Evolutionary conservation across 2,329 filamentous ascomycete species (phyloP).

Genomic region (Ceratocystis cacaofunesta): DNA sequence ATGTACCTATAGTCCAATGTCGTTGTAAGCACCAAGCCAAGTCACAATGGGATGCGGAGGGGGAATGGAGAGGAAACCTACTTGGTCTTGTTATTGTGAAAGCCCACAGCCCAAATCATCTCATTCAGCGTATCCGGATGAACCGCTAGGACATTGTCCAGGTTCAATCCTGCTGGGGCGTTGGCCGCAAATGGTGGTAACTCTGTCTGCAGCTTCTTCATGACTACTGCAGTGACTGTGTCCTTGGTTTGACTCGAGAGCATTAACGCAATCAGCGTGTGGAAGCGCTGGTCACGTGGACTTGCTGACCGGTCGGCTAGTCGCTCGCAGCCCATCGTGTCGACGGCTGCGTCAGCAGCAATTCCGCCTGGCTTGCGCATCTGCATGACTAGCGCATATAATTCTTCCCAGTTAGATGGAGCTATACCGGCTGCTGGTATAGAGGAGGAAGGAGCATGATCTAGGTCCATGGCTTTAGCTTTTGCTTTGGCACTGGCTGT

Average conservation of each 20-base stretch:
- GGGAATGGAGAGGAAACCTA: conserved; percentile 27
- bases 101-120: conserved; percentile 72
- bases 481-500: conserved; percentile 27
- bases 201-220: conserved; percentile 62
- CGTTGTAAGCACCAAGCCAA: not conserved
- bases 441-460: not conserved
- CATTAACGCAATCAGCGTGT: conserved; percentile 80
- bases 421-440: conserved; percentile 23
- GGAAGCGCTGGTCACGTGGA: conserved; percentile 53
- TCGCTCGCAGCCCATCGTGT: conserved; percentile 91
- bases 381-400: conserved; percentile 61
- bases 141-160: conserved; percentile 64
- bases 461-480: conserved; percentile 1
- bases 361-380: conserved; percentile 50
- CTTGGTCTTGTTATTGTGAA: conserved; percentile 88
- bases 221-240: conserved; percentile 72
- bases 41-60: not conserved
- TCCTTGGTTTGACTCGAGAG: conserved; percentile 87
- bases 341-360: conserved; percentile 67
- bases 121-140: conserved; percentile 50
- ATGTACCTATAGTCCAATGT: conserved; percentile 35
- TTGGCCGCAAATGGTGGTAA: conserved; percentile 40
- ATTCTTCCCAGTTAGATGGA: conserved; percentile 67
- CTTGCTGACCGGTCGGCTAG: conserved; percentile 42
- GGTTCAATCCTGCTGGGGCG: conserved; percentile 42